These are phyloP conservation scores for Aspergillus sp. DNA, from an alignment of 2,329 filamentous ascomycete genomes.

Conservation along the genomic window DNA sequence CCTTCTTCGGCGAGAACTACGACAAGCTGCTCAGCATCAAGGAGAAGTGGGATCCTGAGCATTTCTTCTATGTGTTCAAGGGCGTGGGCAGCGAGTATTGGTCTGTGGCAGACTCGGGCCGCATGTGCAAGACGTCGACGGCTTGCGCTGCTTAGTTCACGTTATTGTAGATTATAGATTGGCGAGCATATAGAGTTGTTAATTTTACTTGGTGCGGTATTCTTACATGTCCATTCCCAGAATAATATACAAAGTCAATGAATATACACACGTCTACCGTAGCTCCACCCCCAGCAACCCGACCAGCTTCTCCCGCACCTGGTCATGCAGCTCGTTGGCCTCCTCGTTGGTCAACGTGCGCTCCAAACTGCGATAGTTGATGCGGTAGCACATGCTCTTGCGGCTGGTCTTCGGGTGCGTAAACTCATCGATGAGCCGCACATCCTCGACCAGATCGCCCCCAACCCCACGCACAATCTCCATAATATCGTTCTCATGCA, in stretches of 20 bases:
- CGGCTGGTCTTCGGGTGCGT: constrained; percentile 79
- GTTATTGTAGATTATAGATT: too few relatives aligned
- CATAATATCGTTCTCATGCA: constrained; percentile 98
- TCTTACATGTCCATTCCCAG: neutral
- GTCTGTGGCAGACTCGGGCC: constrained; percentile 24
- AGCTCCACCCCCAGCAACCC: constrained; percentile 75
- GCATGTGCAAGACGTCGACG: constrained; percentile 21
- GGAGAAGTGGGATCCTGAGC: constrained; percentile 40
- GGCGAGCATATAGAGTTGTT: too few relatives aligned
- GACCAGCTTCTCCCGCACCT: constrained; percentile 64
- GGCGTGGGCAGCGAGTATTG: constrained; percentile 40
- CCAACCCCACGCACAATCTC: constrained; percentile 82
- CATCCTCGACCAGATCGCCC: constrained; percentile 84
- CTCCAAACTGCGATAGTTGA: constrained; percentile 92
- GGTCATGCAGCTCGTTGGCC: constrained; percentile 71
- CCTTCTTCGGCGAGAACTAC: constrained; percentile 45
- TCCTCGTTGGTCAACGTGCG: constrained; percentile 82
- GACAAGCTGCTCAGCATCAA: constrained; percentile 35
- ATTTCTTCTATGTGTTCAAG: constrained; percentile 40
- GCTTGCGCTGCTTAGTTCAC: too few relatives aligned
- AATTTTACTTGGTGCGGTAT: too few relatives aligned
- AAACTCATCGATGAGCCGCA: constrained; percentile 80
- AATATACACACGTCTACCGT: constrained; percentile 45
- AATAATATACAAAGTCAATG: neutral
- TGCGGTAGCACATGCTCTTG: constrained; percentile 84